Percentiles rank a stretch among this genome's conserved stretches.
phyloP scores from a whole-genome alignment of 495 filamentous ascomycete genomes.

The Trichoderma virens region DNA sequence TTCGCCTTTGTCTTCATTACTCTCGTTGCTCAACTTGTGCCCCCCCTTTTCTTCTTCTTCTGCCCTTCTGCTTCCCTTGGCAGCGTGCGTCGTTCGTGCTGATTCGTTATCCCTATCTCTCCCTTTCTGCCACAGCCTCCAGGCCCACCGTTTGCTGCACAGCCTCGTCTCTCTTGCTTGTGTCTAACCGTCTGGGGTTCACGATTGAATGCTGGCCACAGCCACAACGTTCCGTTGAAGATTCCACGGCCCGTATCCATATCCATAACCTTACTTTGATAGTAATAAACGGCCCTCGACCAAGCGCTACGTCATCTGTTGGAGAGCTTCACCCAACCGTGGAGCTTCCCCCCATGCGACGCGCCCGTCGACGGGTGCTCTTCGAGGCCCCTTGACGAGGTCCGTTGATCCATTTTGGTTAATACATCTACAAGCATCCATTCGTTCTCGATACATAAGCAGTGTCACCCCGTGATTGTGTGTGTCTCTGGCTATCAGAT shows the following conservation, averaged over 20 bases:
- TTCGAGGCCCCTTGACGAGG: slow-evolving; percentile 4
- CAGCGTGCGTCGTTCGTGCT: neutral
- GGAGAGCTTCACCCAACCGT: neutral
- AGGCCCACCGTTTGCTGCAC: neutral
- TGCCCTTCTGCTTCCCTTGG: neutral
- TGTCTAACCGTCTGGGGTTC: neutral
- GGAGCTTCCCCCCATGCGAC: slow-evolving; percentile 7
- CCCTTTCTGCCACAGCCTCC: neutral
- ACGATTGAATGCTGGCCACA: neutral
- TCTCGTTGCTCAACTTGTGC: neutral
- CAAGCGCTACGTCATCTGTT: neutral
- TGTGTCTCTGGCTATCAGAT: neutral
- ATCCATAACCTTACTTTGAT: neutral
- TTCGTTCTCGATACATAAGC: neutral
- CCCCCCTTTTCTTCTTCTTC: neutral
- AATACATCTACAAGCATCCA: neutral
- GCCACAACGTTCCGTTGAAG: neutral
- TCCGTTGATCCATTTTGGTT: neutral
- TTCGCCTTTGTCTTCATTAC: neutral
- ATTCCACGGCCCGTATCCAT: neutral
- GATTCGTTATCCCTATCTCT: neutral
- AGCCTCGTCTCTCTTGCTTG: neutral
- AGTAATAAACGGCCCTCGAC: neutral
- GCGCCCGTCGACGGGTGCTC: slow-evolving; percentile 9
- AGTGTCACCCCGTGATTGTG: neutral